phyloP scores from a whole-genome alignment of 352 stramenopile species.

The Phytophthora citricola region DNA sequence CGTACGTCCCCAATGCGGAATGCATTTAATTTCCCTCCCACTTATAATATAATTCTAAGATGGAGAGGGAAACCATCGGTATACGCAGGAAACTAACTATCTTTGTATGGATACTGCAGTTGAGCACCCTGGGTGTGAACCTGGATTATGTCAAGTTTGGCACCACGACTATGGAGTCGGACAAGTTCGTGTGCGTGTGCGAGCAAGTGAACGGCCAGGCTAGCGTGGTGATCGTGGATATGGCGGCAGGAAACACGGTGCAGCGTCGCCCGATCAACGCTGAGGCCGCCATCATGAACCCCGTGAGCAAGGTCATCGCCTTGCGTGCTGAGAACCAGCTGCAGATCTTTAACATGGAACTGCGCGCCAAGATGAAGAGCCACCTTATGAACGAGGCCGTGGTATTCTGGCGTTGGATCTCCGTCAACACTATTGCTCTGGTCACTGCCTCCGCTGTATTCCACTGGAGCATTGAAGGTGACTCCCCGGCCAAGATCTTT shows the following conservation, averaged over 20 bases:
- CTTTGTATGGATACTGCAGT: slow-evolving; percentile 45
- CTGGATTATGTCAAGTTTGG: slow-evolving; percentile 94
- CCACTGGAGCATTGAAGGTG: slow-evolving; percentile 97
- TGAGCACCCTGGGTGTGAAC: slow-evolving; percentile 89
- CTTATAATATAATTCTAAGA: slow-evolving; percentile 14
- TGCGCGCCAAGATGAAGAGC: slow-evolving; percentile 99
- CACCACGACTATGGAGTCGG: slow-evolving; percentile 97
- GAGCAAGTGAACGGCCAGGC: slow-evolving; percentile 90
- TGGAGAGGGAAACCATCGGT: slow-evolving; percentile 18
- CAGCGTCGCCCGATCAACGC: slow-evolving; percentile 97
- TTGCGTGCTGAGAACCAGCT: slow-evolving; percentile 93
- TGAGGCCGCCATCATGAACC: slow-evolving; percentile 99
- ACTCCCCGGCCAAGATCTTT: slow-evolving; percentile 96
- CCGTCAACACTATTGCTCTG: slow-evolving; percentile 96
- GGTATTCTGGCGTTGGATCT: slow-evolving; percentile 99
- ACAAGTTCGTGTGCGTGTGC: slow-evolving; percentile 96
- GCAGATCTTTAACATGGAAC: slow-evolving; percentile 99
- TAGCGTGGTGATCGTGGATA: slow-evolving; percentile 94
- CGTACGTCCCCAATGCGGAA: slow-evolving; percentile 55
- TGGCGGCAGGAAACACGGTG: slow-evolving; percentile 87
- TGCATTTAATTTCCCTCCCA: slow-evolving; percentile 6
- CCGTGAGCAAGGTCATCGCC: slow-evolving; percentile 92
- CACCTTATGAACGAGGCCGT: slow-evolving; percentile 93
- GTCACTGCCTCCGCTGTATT: slow-evolving; percentile 97
- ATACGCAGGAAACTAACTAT: slow-evolving; percentile 9